Evolutionary conservation across 345 rosid genomes (phyloP).

Genomic region (Turnera subulata): DNA sequence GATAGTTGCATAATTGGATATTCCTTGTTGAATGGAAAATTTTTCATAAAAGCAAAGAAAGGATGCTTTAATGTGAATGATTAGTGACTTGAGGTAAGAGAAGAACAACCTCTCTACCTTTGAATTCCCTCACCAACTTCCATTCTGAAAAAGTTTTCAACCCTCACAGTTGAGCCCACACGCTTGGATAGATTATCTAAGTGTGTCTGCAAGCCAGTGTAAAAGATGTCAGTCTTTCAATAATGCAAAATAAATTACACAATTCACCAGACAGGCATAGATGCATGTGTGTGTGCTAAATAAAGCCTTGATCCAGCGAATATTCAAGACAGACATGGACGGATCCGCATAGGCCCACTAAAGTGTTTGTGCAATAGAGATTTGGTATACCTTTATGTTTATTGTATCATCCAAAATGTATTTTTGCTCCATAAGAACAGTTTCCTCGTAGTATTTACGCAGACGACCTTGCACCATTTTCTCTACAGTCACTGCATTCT

Average conservation of each 20-base stretch:
- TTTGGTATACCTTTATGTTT: slow-evolving; percentile 52
- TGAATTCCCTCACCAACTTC: slow-evolving; percentile 97
- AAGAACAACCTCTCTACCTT: slow-evolving; percentile 41
- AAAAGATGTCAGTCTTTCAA: slow-evolving; percentile 4
- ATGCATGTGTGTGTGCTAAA: too few relatives aligned
- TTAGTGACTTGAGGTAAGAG: background rate
- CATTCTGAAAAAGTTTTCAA: slow-evolving; percentile 76
- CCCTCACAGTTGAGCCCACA: slow-evolving; percentile 74
- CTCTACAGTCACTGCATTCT: slow-evolving; percentile 71
- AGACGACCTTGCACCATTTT: slow-evolving; percentile 98
- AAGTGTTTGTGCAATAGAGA: background rate
- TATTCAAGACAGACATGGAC: background rate
- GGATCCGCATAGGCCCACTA: background rate
- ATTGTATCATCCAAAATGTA: slow-evolving; percentile 70
- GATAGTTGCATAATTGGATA: background rate
- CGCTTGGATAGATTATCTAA: slow-evolving; percentile 67
- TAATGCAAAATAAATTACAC: background rate
- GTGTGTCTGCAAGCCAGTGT: slow-evolving; percentile 41
- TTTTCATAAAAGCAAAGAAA: background rate
- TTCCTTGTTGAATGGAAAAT: background rate
- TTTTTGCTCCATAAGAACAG: slow-evolving; percentile 85
- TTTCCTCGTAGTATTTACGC: slow-evolving; percentile 89
- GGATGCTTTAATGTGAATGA: background rate
- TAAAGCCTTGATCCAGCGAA: too few relatives aligned
- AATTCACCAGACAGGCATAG: background rate